These are phyloP conservation scores for Suillus occidentalis DNA, from an alignment of 768 basidiomycete genomes.

Conservation along the genomic window DNA sequence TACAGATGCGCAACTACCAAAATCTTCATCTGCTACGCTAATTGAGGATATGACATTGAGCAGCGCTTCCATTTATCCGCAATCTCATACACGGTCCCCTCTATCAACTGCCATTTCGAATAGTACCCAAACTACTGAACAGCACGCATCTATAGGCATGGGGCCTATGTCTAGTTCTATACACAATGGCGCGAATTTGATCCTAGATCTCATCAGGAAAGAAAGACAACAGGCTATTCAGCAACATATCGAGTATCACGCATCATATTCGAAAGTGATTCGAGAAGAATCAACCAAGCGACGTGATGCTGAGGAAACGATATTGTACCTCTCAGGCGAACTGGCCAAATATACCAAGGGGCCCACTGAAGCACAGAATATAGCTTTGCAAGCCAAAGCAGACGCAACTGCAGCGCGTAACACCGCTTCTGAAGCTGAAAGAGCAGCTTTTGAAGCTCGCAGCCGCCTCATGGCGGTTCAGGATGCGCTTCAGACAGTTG, in stretches of 20 bases:
- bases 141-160: too few relatives aligned
- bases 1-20: conserved; percentile 16
- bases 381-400: background rate
- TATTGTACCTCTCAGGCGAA: conserved; percentile 1
- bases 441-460: background rate
- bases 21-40: background rate
- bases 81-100: background rate
- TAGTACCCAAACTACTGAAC: background rate
- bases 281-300: background rate
- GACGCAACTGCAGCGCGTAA: background rate
- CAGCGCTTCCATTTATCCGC: too few relatives aligned
- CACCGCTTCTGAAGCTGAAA: conserved; percentile 3
- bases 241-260: conserved; percentile 1
- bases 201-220: conserved; percentile 3
- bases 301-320: background rate
- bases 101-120: background rate
- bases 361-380: background rate
- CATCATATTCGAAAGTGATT: background rate
- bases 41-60: too few relatives aligned
- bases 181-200: conserved; percentile 1
- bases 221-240: conserved; percentile 7
- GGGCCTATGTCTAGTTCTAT: conserved; percentile 1
- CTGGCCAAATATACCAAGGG: background rate
- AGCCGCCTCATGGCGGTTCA: background rate
- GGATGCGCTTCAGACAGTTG: conserved; percentile 1